Conservation (phyloP, 495 filamentous ascomycete species). For the Penicillium paxilli region DNA sequence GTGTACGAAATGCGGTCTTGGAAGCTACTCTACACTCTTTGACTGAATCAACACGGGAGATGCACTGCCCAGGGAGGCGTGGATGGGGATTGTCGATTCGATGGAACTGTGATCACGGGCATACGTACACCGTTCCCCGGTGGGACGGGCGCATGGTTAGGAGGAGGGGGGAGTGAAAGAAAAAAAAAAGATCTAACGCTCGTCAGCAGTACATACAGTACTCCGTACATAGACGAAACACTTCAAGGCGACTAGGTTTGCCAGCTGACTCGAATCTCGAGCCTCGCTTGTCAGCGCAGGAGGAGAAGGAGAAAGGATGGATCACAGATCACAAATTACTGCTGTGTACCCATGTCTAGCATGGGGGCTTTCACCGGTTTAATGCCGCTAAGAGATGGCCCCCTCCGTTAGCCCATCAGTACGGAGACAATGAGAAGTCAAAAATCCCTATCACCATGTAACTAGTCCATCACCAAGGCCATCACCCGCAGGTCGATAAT, state of each 20-base stretch:
- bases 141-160: neutral
- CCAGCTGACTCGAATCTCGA: neutral
- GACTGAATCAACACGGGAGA: neutral
- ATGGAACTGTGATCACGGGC: neutral
- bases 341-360: neutral
- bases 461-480: neutral
- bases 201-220: neutral
- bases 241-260: neutral
- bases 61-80: neutral
- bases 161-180: neutral
- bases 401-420: neutral
- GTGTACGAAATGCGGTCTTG: neutral
- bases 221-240: too few relatives aligned
- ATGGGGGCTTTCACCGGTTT: neutral
- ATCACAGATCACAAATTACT: neutral
- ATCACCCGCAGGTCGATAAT: conserved; percentile 6
- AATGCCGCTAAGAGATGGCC: neutral
- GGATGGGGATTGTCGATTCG: neutral
- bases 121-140: neutral
- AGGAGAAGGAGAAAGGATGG: neutral
- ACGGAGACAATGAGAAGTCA: neutral
- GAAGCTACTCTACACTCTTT: too few relatives aligned
- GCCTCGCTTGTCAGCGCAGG: neutral
- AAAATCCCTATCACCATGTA: neutral
- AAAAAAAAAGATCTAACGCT: neutral